Evolutionary conservation across 768 basidiomycete species (phyloP).

Genomic region (Leccinum pellstonianum): DNA sequence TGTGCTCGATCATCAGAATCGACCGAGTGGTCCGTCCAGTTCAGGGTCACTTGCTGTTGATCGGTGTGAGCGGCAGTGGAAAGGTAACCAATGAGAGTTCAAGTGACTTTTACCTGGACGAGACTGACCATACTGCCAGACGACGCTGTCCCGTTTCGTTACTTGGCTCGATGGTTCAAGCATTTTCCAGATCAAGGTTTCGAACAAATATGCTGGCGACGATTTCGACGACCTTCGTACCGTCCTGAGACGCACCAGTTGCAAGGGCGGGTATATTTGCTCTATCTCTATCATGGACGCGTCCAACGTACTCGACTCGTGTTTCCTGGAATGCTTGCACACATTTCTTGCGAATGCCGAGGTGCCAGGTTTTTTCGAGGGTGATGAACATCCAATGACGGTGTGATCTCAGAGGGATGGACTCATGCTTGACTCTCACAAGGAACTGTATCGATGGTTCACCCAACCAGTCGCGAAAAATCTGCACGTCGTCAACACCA

Average conservation of each 20-base stretch:
- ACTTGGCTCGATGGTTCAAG: constrained; percentile 99
- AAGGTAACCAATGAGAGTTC: constrained; percentile 59
- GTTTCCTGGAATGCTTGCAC: constrained; percentile 99
- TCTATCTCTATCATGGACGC: constrained; percentile 95
- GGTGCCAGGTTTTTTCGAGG: constrained; percentile 99
- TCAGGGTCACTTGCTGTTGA: constrained; percentile 93
- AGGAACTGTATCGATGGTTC: constrained; percentile 98
- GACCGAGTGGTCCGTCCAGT: constrained; percentile 98
- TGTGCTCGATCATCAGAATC: constrained; percentile 96
- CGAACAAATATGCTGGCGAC: constrained; percentile 97
- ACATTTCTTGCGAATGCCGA: constrained; percentile 99
- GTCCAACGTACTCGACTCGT: constrained; percentile 97
- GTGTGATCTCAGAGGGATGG: constrained; percentile 98
- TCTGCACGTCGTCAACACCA: constrained; percentile 97
- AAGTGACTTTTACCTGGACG: constrained; percentile 2
- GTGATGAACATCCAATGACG: constrained; percentile 98
- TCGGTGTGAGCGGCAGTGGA: constrained; percentile 97
- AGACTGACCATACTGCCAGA: constrained; percentile 48
- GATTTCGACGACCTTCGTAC: constrained; percentile 97
- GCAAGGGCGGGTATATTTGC: constrained; percentile 98
- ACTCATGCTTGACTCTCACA: constrained; percentile 95
- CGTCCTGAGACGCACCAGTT: constrained; percentile 92
- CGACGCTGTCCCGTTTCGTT: constrained; percentile 95
- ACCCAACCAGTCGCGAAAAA: constrained; percentile 98
- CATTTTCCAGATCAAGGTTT: constrained; percentile 99